These are phyloP conservation scores for Perilla frutescens DNA, from an alignment of 257 asterid species.

Conservation along the genomic window DNA sequence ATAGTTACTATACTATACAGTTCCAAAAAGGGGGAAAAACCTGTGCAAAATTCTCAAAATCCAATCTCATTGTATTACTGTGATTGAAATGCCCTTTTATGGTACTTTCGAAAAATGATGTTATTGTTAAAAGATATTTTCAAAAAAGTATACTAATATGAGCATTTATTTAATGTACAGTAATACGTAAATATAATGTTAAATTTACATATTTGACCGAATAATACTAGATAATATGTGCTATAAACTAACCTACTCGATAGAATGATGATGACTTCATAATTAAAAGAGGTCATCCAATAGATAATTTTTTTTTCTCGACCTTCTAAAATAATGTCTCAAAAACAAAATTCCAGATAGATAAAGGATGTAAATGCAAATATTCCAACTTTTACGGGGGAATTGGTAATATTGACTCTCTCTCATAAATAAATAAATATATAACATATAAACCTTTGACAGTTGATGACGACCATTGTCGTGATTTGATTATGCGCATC, in stretches of 20 bases:
- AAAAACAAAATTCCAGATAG: background rate
- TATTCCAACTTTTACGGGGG: background rate
- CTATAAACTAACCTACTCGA: background rate
- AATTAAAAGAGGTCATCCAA: no score
- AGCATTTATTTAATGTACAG: no score
- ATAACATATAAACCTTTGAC: background rate
- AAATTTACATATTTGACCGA: background rate
- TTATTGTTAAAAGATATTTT: background rate
- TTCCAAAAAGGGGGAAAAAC: no score
- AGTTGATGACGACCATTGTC: conserved; percentile 22
- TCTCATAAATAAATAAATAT: no score
- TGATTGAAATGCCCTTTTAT: no score
- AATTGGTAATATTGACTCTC: background rate
- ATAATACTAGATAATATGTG: no score
- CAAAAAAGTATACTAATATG: background rate
- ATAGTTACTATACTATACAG: background rate
- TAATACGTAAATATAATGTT: no score
- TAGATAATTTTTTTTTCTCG: background rate
- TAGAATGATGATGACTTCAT: no score
- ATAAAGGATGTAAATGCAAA: conserved; percentile 22
- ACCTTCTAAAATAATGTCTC: background rate
- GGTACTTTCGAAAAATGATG: background rate
- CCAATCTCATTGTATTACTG: no score
- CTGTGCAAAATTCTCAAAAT: background rate
- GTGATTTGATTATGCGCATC: conserved; percentile 19